These are phyloP conservation scores for Kazachstania taianensis DNA, from an alignment of 805 yeast genomes.

Conservation along the genomic window DNA sequence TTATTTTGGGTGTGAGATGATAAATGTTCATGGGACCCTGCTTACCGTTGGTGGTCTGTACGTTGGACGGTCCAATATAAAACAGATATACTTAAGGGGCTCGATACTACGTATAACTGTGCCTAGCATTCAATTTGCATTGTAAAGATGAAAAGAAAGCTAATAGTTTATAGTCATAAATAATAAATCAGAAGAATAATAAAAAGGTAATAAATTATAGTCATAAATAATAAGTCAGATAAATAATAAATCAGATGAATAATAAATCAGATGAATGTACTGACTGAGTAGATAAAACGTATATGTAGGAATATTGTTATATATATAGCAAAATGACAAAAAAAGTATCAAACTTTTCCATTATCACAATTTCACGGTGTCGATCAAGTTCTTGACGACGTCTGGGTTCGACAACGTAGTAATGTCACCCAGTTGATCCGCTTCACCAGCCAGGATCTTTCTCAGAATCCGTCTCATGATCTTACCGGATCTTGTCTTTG, in stretches of 20 bases:
- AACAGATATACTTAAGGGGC: slow-evolving; percentile 18
- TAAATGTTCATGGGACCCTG: slow-evolving; percentile 10
- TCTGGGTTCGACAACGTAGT: slow-evolving; percentile 70
- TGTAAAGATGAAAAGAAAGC: not conserved
- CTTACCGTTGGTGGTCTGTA: slow-evolving; percentile 22
- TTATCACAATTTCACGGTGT: slow-evolving; percentile 32
- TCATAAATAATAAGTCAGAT: not conserved
- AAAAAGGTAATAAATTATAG: slow-evolving; percentile 1
- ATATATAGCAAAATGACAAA: not conserved
- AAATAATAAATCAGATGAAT: not conserved
- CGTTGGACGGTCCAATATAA: slow-evolving; percentile 9
- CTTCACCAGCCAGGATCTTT: slow-evolving; percentile 64
- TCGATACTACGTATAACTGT: slow-evolving; percentile 7
- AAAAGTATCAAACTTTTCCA: not conserved
- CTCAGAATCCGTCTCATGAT: slow-evolving; percentile 81
- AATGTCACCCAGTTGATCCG: slow-evolving; percentile 73
- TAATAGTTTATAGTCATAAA: not conserved
- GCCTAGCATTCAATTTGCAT: slow-evolving; percentile 2
- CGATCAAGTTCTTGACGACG: slow-evolving; percentile 57
- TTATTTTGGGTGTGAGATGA: slow-evolving; percentile 3
- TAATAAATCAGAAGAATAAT: not conserved
- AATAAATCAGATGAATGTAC: not conserved
- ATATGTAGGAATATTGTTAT: not conserved
- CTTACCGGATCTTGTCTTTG: slow-evolving; percentile 81
- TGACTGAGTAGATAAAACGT: not conserved